A percentile compares a stretch with the other conserved stretches of the same genome.
phyloP scores from a whole-genome alignment of 805 yeast genomes.

The Metschnikowia bowlesiae region DNA sequence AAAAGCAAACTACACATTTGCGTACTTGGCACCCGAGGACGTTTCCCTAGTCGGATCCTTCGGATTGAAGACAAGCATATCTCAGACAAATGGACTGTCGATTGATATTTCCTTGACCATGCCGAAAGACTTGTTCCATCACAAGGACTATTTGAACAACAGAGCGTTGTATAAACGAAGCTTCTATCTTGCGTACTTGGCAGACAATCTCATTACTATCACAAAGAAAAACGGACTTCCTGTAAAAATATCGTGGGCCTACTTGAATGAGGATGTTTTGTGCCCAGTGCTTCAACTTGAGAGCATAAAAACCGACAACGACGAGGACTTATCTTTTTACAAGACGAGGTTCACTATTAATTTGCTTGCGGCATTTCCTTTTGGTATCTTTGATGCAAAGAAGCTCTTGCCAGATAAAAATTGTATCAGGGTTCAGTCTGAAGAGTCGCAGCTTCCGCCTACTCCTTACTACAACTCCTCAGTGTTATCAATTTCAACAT shows the following conservation, averaged over 20 bases:
- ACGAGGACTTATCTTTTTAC: slow-evolving; percentile 50
- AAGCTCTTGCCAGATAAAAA: slow-evolving; percentile 78
- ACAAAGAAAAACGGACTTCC: slow-evolving; percentile 56
- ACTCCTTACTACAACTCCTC: slow-evolving; percentile 89
- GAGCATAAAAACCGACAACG: slow-evolving; percentile 46
- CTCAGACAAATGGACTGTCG: slow-evolving; percentile 56
- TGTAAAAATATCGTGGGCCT: slow-evolving; percentile 57
- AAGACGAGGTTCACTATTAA: slow-evolving; percentile 70
- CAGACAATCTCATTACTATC: slow-evolving; percentile 55
- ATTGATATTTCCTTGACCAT: slow-evolving; percentile 80
- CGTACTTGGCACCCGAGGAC: slow-evolving; percentile 64
- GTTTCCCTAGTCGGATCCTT: slow-evolving; percentile 84
- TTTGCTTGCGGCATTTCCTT: slow-evolving; percentile 68
- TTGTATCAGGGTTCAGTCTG: slow-evolving; percentile 67
- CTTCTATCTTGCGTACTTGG: slow-evolving; percentile 76
- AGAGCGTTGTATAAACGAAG: slow-evolving; percentile 87
- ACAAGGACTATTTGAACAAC: slow-evolving; percentile 86
- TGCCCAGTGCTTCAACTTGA: slow-evolving; percentile 69
- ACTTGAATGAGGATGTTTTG: slow-evolving; percentile 69
- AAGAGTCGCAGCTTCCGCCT: slow-evolving; percentile 48
- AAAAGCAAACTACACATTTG: slow-evolving; percentile 65
- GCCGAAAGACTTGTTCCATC: slow-evolving; percentile 71
- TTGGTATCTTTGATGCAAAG: slow-evolving; percentile 64
- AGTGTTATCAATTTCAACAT: slow-evolving; percentile 62
- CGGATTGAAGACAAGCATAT: slow-evolving; percentile 78